phyloP scores from a whole-genome alignment of 2,329 filamentous ascomycete genomes.

The Furcasterigmium sp. region DNA sequence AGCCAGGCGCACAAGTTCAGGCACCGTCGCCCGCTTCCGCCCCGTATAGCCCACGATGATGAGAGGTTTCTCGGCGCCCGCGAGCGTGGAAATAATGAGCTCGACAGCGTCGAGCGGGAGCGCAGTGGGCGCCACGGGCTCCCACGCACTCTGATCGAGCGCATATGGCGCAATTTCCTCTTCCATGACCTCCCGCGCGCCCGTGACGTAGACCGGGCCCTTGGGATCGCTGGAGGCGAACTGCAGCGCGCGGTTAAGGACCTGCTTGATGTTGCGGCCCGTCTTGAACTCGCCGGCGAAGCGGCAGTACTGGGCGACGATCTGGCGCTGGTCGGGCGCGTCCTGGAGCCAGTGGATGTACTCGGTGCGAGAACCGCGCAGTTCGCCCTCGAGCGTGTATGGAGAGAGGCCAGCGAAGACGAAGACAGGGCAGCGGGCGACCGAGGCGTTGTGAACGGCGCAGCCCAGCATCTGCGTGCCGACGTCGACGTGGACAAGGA shows the following conservation, averaged over 20 bases:
- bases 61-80: constrained; percentile 59
- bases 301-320: constrained; percentile 72
- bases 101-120: constrained; percentile 46
- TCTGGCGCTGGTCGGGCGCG: constrained; percentile 68
- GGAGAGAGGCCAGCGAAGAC: constrained; percentile 70
- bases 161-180: constrained; percentile 72
- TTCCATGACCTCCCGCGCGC: constrained; percentile 73
- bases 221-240: constrained; percentile 69
- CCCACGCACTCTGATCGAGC: constrained; percentile 66
- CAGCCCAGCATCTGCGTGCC: constrained; percentile 68
- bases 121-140: constrained; percentile 61
- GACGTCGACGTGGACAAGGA: constrained; percentile 70
- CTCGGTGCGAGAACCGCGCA: constrained; percentile 64
- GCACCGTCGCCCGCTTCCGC: constrained; percentile 58
- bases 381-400: constrained; percentile 66
- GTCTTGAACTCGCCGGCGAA: constrained; percentile 74
- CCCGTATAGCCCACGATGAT: constrained; percentile 68
- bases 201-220: constrained; percentile 70
- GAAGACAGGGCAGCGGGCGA: constrained; percentile 62
- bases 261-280: constrained; percentile 75
- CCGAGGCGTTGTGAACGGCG: constrained; percentile 68
- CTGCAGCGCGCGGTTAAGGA: constrained; percentile 72
- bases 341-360: constrained; percentile 75
- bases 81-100: constrained; percentile 57
- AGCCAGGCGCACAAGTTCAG: constrained; percentile 60